These are phyloP conservation scores for Discostella stelligera DNA, from an alignment of 352 stramenopile species.

Conservation along the genomic window DNA sequence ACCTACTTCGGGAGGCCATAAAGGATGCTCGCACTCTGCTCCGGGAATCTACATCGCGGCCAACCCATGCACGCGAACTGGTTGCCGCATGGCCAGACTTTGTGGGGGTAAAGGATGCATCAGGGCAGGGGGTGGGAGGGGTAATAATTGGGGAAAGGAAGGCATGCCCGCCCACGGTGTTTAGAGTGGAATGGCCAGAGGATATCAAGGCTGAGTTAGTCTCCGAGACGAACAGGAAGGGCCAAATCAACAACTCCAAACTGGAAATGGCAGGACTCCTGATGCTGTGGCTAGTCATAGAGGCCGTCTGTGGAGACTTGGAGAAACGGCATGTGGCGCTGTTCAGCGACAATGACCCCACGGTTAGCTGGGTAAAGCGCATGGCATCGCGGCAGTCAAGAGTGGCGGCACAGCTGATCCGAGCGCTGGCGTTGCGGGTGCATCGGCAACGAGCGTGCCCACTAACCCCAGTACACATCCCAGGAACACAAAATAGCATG, in stretches of 20 bases:
- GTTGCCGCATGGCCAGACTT: neutral
- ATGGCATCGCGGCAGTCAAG: neutral
- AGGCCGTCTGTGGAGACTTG: constrained; percentile 12
- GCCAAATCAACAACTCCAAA: constrained; percentile 20
- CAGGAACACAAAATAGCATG: constrained; percentile 14
- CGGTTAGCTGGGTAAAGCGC: neutral
- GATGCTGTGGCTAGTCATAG: neutral
- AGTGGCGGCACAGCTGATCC: neutral
- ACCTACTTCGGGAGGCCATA: neutral
- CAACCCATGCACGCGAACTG: constrained; percentile 13
- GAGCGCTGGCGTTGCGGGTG: neutral
- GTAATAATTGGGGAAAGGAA: neutral
- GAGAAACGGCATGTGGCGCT: too few species aligned
- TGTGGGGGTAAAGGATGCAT: constrained; percentile 10
- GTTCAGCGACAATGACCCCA: constrained; percentile 5
- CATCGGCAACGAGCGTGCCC: neutral
- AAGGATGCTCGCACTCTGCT: neutral
- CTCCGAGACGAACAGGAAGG: neutral
- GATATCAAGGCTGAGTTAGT: too few species aligned
- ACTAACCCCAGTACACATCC: neutral
- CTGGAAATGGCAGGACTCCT: too few species aligned
- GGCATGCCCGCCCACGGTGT: constrained; percentile 9
- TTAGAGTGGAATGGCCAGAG: constrained; percentile 22
- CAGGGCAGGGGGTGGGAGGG: constrained; percentile 3
- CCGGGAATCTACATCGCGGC: neutral